Base-by-base conservation (phyloP, 805 yeast species). In the Starmerella scarabaei region DNA sequence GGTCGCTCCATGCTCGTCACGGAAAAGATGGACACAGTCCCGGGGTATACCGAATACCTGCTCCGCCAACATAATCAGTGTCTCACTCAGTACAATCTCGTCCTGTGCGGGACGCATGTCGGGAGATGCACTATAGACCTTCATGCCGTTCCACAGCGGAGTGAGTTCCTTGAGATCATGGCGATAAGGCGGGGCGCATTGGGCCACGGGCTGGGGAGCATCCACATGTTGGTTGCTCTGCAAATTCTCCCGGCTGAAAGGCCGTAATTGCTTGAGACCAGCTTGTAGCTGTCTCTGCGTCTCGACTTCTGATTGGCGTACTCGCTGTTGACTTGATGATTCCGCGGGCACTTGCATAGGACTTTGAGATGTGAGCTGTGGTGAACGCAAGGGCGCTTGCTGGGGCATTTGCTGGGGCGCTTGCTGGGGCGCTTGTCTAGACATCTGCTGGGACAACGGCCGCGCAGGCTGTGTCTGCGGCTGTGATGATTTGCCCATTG, bases 1-100 rank as follows among this genome's bases (percentile, higher is more conserved):
- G 6, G 54, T 45, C 11, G 40, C 37, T 6, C 52, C 44, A 12
- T 38, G 39, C 7, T 40, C 38, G 8, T 44, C 47, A 3, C 49
- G 30, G 27, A 31, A 48, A 3, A 48, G 28, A 29, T 28, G 20
- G n/a, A 48, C 35, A 1, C 45, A 37, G 3, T 15, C 16, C 1
- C 11, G 21, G 3, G 47, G 12, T 20, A 36, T 38, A 19, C 40
- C 35, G 29, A 40, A 47, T 2, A 41, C 21, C 5, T n/a, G 27
- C 9, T 21, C 17, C 27, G 42, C 21, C 4, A 47, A 36, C 7
- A 17, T 9, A 5, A 37, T 11, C 1, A 47, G 37, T 14, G 35
- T 18, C 3, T 34, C 30, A 9, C 42, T 31, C 11, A 47, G 38
- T 11, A 30, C 26, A 7, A 14, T n/a, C 16, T 47, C 50, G 28